These are phyloP conservation scores for Beauveria australis DNA, from an alignment of 2,329 filamentous ascomycete genomes.

Conservation along the genomic window DNA sequence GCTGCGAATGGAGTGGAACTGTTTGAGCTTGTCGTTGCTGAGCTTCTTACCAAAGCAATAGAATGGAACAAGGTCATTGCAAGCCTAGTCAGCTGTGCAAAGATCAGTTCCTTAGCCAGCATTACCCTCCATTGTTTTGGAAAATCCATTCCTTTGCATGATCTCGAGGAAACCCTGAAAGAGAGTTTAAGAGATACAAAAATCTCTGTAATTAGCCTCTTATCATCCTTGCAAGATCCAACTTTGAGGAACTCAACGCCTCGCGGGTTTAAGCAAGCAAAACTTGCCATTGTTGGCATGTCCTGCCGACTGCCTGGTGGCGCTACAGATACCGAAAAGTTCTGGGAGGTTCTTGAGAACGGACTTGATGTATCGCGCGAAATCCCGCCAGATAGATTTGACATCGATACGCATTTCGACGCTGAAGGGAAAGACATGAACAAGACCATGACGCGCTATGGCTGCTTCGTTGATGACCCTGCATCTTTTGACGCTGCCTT, in stretches of 20 bases:
- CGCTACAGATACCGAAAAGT: no score
- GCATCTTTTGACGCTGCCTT: slow-evolving; percentile 66
- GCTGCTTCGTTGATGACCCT: slow-evolving; percentile 60
- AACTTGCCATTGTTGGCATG: no score
- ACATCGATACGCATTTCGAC: slow-evolving; percentile 58
- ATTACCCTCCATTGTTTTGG: background rate
- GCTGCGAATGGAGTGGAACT: slow-evolving; percentile 9
- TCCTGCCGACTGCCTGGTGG: no score
- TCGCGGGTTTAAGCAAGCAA: background rate
- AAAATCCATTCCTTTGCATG: background rate
- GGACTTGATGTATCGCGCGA: no score
- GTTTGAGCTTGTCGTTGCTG: slow-evolving; percentile 9
- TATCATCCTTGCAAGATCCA: background rate
- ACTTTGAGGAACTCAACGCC: background rate
- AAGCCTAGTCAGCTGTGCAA: background rate
- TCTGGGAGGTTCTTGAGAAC: no score
- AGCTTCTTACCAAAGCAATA: slow-evolving; percentile 13
- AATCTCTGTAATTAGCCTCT: background rate
- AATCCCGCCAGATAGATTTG: slow-evolving; percentile 32
- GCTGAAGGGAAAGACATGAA: slow-evolving; percentile 59
- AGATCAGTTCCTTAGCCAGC: background rate
- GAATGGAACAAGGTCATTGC: slow-evolving; percentile 12
- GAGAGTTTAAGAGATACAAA: background rate
- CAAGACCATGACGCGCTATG: slow-evolving; percentile 59
- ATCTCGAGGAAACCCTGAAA: background rate